phyloP scores from a whole-genome alignment of 1,284 basidiomycete genomes.

The Sanghuangporus weigelae region DNA sequence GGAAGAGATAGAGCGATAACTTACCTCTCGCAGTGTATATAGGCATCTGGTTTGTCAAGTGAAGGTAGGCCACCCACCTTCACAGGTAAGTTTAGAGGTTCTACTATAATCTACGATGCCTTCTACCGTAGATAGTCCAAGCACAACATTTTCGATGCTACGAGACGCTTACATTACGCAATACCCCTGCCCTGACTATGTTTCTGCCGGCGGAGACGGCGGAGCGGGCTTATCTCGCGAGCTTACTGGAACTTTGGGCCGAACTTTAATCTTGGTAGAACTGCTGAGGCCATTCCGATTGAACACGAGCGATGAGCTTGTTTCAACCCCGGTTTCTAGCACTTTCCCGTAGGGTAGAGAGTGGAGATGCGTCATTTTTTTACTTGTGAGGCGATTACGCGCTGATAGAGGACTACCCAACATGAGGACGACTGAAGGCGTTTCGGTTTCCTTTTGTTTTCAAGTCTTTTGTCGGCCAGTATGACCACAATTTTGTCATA shows the following conservation, averaged over 20 bases:
- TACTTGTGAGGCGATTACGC: neutral
- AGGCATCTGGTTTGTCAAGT: no score
- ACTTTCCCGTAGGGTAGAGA: neutral
- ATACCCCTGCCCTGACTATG: no score
- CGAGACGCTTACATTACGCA: no score
- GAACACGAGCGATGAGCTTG: neutral
- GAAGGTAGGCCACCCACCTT: no score
- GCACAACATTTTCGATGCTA: no score
- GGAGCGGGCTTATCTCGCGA: neutral
- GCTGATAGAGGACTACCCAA: neutral
- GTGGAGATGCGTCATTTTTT: neutral
- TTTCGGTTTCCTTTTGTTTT: neutral
- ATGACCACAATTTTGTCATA: no score
- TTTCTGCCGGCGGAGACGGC: neutral
- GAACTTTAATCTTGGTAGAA: neutral
- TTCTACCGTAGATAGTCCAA: no score
- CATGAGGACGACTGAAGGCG: neutral
- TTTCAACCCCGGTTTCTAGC: neutral
- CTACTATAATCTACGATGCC: no score
- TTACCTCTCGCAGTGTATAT: no score
- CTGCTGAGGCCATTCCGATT: neutral
- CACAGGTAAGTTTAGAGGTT: no score
- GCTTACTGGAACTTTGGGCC: neutral
- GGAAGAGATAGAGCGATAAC: no score
- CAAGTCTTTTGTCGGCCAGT: no score